These are phyloP conservation scores for Nannizziopsis arthrosporioides DNA, from an alignment of 2,329 filamentous ascomycete genomes.

Conservation along the genomic window DNA sequence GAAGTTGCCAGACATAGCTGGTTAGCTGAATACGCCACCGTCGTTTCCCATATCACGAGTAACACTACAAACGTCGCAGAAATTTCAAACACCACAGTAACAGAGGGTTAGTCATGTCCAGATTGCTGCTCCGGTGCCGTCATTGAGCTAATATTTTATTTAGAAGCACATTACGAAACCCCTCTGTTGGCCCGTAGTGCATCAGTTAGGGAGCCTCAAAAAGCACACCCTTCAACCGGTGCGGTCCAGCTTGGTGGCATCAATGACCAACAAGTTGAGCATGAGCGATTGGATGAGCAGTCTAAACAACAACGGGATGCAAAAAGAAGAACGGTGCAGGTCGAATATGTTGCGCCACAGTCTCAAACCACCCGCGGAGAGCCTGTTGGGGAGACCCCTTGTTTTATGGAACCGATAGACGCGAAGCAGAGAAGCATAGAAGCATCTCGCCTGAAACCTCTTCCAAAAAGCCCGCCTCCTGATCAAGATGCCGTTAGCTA, in stretches of 20 bases:
- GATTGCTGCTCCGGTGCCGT: neutral
- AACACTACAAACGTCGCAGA: conserved; percentile 79
- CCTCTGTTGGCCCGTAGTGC: conserved; percentile 67
- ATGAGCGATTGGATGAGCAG: conserved; percentile 53
- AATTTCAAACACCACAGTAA: conserved; percentile 66
- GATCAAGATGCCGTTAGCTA: conserved; percentile 28
- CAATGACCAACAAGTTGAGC: conserved; percentile 59
- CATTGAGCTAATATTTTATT: conserved; percentile 2
- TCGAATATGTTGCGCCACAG: conserved; percentile 89
- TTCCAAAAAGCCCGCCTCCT: conserved; percentile 47
- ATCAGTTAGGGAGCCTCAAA: conserved; percentile 79
- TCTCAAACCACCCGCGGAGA: conserved; percentile 72
- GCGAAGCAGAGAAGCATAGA: conserved; percentile 2
- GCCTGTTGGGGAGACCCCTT: conserved; percentile 19
- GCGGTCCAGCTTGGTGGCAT: conserved; percentile 45
- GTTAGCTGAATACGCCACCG: conserved; percentile 92
- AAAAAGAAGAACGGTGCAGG: conserved; percentile 88
- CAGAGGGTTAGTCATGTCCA: conserved; percentile 38
- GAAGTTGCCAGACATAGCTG: conserved; percentile 97
- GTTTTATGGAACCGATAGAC: neutral
- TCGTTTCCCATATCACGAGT: conserved; percentile 94
- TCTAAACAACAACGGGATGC: conserved; percentile 47
- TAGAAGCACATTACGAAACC: conserved; percentile 46
- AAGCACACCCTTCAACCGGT: conserved; percentile 36
- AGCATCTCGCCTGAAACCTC: conserved; percentile 38